Evolutionary conservation across 352 stramenopile species (phyloP), one percentile per base, ranked within the genome.

Genomic region (Vaucheria bursata): DNA sequence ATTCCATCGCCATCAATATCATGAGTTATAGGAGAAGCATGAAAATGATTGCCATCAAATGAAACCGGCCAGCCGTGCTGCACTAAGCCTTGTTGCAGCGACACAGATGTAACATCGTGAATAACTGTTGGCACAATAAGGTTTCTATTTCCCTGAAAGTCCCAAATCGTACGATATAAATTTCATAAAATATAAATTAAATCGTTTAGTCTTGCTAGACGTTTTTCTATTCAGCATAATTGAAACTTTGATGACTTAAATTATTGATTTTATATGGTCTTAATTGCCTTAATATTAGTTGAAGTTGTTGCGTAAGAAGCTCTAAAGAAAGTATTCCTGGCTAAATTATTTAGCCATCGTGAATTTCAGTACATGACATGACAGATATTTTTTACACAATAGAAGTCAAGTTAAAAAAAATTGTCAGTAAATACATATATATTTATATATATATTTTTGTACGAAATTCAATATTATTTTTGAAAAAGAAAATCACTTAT

Each of bases 1-100:
- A 79, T 34, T 6, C 77, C 77, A 45, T 82, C 77, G 25, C 69
- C 77, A 53, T 82, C 50, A 0, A 82, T 50, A 35, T 82, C 77
- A 65, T 82, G 52, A 12, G 79, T 38, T 34, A 45, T 45, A 18
- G 77, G 59, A 32, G 59, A 45, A n/a, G 77, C 71, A 5, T 78
- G 53, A 66, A 82, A 82, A 0, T 45, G 53, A 6, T 36, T 25
- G 32, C 53, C 71, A 35, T 82, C 70, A 53, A 82, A 64, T 25
- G 75, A 73, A 0, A 79, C 38, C n/a, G 77, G 77, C 77, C 77
- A 82, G 8, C 31, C 52, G 29, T 73, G 65, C 4, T 59, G 77
- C 31, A 79, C 49, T 31, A 66, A 67, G 0, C 77, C 77, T 37
- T 71, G 34, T 2, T 31, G 71, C 6, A 59, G 59, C 7, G 78